Percentiles rank a stretch among this genome's conserved stretches.
Evolutionary conservation across 768 basidiomycete species (phyloP).

Genomic region (Suillus decipiens): DNA sequence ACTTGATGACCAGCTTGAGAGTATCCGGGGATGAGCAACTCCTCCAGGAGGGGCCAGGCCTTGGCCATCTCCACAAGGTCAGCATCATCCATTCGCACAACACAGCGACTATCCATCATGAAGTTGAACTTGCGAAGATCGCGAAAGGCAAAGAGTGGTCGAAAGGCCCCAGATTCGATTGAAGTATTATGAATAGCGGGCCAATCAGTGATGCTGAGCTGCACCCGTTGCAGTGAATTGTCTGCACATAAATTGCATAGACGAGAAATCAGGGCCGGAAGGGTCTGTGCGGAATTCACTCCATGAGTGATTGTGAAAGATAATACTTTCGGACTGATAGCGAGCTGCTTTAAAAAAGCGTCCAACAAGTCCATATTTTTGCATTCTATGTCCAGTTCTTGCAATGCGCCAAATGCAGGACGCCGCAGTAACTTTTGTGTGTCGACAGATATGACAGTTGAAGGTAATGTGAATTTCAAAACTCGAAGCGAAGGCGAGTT

Average conservation of each 20-base stretch:
- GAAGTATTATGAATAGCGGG: too few species aligned
- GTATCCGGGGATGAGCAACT: too few species aligned
- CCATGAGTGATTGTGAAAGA: background rate
- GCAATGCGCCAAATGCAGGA: background rate
- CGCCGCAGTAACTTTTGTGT: background rate
- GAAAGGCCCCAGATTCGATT: background rate
- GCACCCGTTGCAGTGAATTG: background rate
- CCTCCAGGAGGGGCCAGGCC: constrained; percentile 11
- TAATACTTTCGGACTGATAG: background rate
- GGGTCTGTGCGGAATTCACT: too few species aligned
- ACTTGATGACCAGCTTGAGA: background rate
- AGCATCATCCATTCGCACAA: background rate
- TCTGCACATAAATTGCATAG: background rate
- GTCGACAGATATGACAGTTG: background rate
- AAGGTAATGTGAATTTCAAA: background rate
- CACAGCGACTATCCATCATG: background rate
- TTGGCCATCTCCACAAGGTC: background rate
- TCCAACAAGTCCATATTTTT: background rate
- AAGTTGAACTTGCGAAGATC: constrained; percentile 1
- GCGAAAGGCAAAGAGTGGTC: background rate
- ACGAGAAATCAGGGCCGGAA: background rate
- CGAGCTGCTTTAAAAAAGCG: background rate
- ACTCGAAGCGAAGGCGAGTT: background rate
- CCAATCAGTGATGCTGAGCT: background rate
- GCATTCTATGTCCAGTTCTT: background rate